Conservation (phyloP, 306 rosid genomes). For the Castanospermum australe region DNA sequence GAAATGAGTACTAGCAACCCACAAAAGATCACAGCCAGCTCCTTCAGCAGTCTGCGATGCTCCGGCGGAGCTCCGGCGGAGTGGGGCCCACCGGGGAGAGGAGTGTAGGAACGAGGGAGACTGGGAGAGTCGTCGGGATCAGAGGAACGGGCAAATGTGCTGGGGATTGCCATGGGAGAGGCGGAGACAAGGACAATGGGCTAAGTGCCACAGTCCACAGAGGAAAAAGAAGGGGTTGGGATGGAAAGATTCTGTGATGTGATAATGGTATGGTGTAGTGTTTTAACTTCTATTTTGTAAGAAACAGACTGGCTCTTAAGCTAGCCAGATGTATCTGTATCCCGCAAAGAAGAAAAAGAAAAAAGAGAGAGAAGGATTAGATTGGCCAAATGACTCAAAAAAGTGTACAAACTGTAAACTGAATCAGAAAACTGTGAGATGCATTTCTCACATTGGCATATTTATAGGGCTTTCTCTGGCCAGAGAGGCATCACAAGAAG, state of each 20-base stretch:
- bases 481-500: background rate
- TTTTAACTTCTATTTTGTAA: too few species aligned
- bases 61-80: background rate
- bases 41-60: constrained; percentile 25
- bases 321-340: background rate
- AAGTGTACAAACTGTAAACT: background rate
- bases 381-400: background rate
- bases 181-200: background rate
- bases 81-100: constrained; percentile 36
- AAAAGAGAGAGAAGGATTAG: background rate
- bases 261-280: background rate
- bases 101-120: constrained; percentile 42
- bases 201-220: background rate
- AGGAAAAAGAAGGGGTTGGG: background rate
- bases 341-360: background rate
- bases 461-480: background rate
- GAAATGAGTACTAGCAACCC: constrained; percentile 45
- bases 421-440: background rate
- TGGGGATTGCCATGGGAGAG: background rate
- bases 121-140: background rate
- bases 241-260: background rate
- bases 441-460: background rate
- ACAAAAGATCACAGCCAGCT: constrained; percentile 20
- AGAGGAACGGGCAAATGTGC: background rate
- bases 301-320: too few species aligned